Base-by-base conservation (phyloP, 495 filamentous ascomycete species). In the Xylaria cubensis region DNA sequence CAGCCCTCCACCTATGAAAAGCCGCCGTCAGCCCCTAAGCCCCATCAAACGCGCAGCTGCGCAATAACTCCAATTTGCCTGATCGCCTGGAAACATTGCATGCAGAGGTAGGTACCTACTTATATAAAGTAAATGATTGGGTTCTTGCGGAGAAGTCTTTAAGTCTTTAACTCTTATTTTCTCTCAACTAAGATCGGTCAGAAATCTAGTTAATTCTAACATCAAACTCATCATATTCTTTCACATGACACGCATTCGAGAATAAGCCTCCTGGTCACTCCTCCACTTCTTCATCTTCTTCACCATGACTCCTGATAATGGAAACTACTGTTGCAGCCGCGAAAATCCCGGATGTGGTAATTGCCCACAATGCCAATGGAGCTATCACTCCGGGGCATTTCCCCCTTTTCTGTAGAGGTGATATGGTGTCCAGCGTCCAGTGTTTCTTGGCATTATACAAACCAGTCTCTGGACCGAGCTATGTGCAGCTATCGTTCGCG, bases 21-120 rank as follows among this genome's bases (percentile, higher is more conserved):
- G 58, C 58, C n/a, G 58, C 32, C 55, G 17, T 36, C 55, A 36
- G 13, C 55, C 19, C 55, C 7, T 32, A 61, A 32, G 53, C 13
- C 53, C 26, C 29, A 32, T 32, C 13, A 61, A 61, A 61, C n/a
- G 58, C 58, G 58, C 58, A 61, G 34, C 17, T 36, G 58, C 58
- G 58, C 58, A 61, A 36, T 21, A 61, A 39, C 32, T 21, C 34
- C 6, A 61, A 61, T 1, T 32, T 6, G 17, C 32, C 24, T 12
- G 12, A 19, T 10, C 34, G 55, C 55, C 15, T 21, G 5, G 3
- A 29, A 13, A 3, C 10, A 17, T 7, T 13, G 7, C 1, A 58
- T 12, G 9, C 12, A 39, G n/a, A n/a, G n/a, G 39, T 61, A 61
- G 39, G 39, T 61, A n/a, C n/a, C n/a, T n/a, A n/a, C n/a, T n/a